Base-by-base conservation (phyloP, 2,329 filamentous ascomycete species). In the Alternaria dauci region DNA sequence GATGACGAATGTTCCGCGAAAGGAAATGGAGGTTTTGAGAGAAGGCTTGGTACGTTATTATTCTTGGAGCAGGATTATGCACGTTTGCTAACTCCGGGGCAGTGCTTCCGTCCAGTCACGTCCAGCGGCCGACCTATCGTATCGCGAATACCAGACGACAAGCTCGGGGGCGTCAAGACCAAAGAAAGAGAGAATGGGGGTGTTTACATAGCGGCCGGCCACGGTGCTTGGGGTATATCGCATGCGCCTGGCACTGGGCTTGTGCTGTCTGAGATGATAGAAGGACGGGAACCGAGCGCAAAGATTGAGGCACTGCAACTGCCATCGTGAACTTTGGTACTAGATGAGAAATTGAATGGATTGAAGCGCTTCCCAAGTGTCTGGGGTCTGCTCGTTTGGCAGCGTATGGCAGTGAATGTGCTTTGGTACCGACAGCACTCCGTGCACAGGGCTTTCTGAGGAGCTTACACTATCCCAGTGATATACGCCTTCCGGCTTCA, bases 71-170 rank as follows among this genome's bases (percentile, higher is more conserved):
- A 1, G 38, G 18, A 34, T n/a, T 11, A 34, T 62, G 26, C 58
- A 66, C 32, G 67, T 52, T n/a, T 30, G 16, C 32, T 46, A 20
- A 42, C 20, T 5, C 4, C 16, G 30, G 5, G 8, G 39, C 39
- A 77, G 58, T 94, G 91, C 73, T 93, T 92, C 78, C 84, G 92
- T 12, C 91, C 91, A 0, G 85, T 91, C 3, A 89, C 89, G 23
- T 78, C 82, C 1, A 84, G 82, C 52, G 91, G 90, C 0, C 81
- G 81, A 26, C 91, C 91, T 0, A 85, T 93, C 26, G 71, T 94
- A 9, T 80, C 83, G 3, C 81, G 85, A 34, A 77, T 93, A 26
- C 77, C 81, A 1, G 87, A 91, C 65, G 72, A 78, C 12, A 80
- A 83, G 43, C 81, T 92, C 3, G 88, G 87, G 1, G 78, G 80